Base-by-base conservation (phyloP, 148 eudicot genomes). In the Persicaria maculosa region DNA sequence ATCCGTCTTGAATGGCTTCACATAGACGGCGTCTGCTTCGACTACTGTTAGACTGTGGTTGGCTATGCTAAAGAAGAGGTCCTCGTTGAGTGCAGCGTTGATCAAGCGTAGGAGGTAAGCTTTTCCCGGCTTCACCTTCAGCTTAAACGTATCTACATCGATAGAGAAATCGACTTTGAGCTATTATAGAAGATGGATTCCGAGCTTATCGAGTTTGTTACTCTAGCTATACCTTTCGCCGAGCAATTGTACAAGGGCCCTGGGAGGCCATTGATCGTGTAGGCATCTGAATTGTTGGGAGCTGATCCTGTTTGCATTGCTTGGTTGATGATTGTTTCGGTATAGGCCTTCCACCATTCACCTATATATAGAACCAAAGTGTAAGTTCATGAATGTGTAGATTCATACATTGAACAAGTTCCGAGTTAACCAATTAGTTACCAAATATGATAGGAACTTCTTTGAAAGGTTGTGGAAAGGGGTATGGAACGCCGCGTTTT, bases 11-110 rank as follows among this genome's bases (percentile, higher is more conserved):
- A 88, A 86, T 2, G 90, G 90, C 46, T 87, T 87, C 9, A 87
- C 86, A 20, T 81, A 77, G 11, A 81, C 46, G 0, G 88, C 88
- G 54, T 87, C 90, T 0, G 69, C 84, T 44, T 85, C 90, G 0
- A 87, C 86, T 0, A 81, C 82, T 9, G 77, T 83, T 36, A 87
- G 83, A 44, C 74, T 84, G 68, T 87, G 90, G 77, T 84, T 84
- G 1, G 88, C 90, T 0, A 87, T 81, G 68, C 90, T 80, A 74
- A 87, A 87, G 79, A 87, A 84, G 74, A 87, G 90, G 50, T 86
- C 90, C 53, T 86, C 85, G 50, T 86, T 86, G 15, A 86, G 87
- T 31, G 40, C 40, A 31, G 40, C 40, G 40, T 31, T 31, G 40
- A 31, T 31, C 40, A 31, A 31, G 40, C 87, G 79, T 1, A 86